Evolutionary conservation across 257 asterid species (phyloP).

Genomic region (Nicotiana sylvestris): DNA sequence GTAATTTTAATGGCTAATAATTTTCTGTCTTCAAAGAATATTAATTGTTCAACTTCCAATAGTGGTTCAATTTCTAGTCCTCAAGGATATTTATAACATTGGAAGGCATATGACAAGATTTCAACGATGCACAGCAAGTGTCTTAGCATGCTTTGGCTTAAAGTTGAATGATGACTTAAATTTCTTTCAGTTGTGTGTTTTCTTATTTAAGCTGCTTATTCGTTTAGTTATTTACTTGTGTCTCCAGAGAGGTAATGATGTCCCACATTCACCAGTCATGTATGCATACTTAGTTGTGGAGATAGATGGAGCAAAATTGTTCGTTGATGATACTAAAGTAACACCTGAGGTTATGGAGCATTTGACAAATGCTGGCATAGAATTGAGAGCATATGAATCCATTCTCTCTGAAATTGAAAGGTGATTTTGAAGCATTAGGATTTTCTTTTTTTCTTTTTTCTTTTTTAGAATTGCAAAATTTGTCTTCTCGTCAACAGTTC

Average conservation of each 20-base stretch:
- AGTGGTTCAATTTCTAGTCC: background rate
- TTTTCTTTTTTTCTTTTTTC: background rate
- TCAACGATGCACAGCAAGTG: background rate
- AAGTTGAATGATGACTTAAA: background rate
- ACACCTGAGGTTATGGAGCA: conserved; percentile 67
- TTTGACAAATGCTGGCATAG: conserved; percentile 74
- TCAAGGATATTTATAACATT: background rate
- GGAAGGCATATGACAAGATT: background rate
- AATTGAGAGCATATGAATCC: conserved; percentile 72
- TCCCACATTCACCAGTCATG: conserved; percentile 91
- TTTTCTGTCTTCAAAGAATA: background rate
- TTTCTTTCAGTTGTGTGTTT: conserved; percentile 4
- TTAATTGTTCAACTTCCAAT: background rate
- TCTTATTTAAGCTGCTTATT: conserved; percentile 15
- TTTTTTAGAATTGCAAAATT: background rate
- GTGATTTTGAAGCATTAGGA: conserved; percentile 27
- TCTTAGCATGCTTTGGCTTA: background rate
- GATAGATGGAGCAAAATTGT: conserved; percentile 74
- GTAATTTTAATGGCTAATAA: background rate
- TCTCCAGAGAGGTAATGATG: conserved; percentile 81
- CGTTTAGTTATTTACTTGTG: background rate
- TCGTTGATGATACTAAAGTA: conserved; percentile 65
- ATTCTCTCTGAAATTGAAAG: conserved; percentile 85
- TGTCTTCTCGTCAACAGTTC: background rate
- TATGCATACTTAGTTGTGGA: conserved; percentile 89